phyloP scores from a whole-genome alignment of 2,329 filamentous ascomycete species.

The Macrophomina pseudophaseolina region DNA sequence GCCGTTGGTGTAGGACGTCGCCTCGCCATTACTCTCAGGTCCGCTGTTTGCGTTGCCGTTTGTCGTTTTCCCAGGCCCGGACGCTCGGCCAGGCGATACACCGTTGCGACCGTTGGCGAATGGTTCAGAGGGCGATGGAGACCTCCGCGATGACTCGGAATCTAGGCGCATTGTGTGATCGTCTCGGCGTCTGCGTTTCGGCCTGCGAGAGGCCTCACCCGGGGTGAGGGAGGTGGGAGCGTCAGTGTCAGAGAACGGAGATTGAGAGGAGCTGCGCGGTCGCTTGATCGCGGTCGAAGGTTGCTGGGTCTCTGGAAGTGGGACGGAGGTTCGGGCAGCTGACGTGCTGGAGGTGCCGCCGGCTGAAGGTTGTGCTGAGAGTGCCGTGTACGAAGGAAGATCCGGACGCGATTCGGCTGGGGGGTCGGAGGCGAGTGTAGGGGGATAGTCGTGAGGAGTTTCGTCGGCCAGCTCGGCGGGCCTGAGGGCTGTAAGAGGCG shows the following conservation, averaged over 20 bases:
- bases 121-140: slow-evolving; percentile 43
- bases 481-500: slow-evolving; percentile 39
- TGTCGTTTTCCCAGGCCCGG: slow-evolving; percentile 41
- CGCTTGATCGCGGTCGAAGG: slow-evolving; percentile 35
- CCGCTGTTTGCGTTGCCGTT: slow-evolving; percentile 49
- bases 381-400: slow-evolving; percentile 49
- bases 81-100: slow-evolving; percentile 36
- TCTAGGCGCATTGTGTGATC: slow-evolving; percentile 51
- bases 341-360: slow-evolving; percentile 31
- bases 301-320: slow-evolving; percentile 29
- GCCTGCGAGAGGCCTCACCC: slow-evolving; percentile 42
- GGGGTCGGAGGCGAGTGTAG: slow-evolving; percentile 71
- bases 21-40: slow-evolving; percentile 49
- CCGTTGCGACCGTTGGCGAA: slow-evolving; percentile 48
- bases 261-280: slow-evolving; percentile 40
- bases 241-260: slow-evolving; percentile 32
- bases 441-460: slow-evolving; percentile 59
- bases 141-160: slow-evolving; percentile 45
- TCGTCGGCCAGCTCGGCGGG: slow-evolving; percentile 75
- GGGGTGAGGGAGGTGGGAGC: slow-evolving; percentile 30
- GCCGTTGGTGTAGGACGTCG: slow-evolving; percentile 47
- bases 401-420: slow-evolving; percentile 63
- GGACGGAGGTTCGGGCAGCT: slow-evolving; percentile 30
- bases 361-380: slow-evolving; percentile 41
- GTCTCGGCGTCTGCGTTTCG: slow-evolving; percentile 50